phyloP scores from a whole-genome alignment of 495 filamentous ascomycete genomes.

The Annulohypoxylon bovei region DNA sequence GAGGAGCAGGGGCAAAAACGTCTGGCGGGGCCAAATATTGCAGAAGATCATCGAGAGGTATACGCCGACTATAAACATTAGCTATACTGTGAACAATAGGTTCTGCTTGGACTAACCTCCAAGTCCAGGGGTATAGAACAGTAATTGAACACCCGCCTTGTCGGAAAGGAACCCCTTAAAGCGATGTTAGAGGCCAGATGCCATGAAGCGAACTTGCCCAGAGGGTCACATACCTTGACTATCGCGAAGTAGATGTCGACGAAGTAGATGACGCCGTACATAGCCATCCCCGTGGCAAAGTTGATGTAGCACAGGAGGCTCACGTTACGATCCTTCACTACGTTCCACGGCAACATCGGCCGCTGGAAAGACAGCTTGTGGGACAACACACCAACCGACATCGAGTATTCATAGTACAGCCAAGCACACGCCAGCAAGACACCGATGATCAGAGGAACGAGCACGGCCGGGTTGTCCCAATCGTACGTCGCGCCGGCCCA shows the following conservation, averaged over 20 bases:
- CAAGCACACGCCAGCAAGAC: slow-evolving; percentile 57
- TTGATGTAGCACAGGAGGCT: slow-evolving; percentile 63
- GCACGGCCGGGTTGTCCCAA: slow-evolving; percentile 61
- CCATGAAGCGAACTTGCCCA: not conserved
- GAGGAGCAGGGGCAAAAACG: slow-evolving; percentile 59
- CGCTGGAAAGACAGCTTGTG: slow-evolving; percentile 57
- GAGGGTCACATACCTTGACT: slow-evolving; percentile 46
- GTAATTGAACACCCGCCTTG: slow-evolving; percentile 60
- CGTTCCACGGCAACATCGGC: slow-evolving; percentile 66
- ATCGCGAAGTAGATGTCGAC: slow-evolving; percentile 68
- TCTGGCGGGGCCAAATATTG: slow-evolving; percentile 66
- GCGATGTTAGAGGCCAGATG: not conserved
- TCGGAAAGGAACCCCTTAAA: slow-evolving; percentile 53
- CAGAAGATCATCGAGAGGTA: slow-evolving; percentile 64
- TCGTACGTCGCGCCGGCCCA: slow-evolving; percentile 68
- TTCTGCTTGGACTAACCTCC: slow-evolving; percentile 46
- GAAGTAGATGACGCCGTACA: slow-evolving; percentile 67
- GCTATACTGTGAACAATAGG: not conserved
- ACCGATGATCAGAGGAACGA: slow-evolving; percentile 63
- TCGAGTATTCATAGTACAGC: slow-evolving; percentile 64
- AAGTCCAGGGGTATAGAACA: slow-evolving; percentile 59
- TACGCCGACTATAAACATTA: slow-evolving; percentile 54
- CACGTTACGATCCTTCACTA: slow-evolving; percentile 62
- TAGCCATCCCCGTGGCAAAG: slow-evolving; percentile 62
- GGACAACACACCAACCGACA: slow-evolving; percentile 57